A percentile compares a stretch with the other conserved stretches of the same genome.
These are phyloP conservation scores for Aureobasidium sp. DNA, from an alignment of 2,329 filamentous ascomycete species.

Conservation along the genomic window DNA sequence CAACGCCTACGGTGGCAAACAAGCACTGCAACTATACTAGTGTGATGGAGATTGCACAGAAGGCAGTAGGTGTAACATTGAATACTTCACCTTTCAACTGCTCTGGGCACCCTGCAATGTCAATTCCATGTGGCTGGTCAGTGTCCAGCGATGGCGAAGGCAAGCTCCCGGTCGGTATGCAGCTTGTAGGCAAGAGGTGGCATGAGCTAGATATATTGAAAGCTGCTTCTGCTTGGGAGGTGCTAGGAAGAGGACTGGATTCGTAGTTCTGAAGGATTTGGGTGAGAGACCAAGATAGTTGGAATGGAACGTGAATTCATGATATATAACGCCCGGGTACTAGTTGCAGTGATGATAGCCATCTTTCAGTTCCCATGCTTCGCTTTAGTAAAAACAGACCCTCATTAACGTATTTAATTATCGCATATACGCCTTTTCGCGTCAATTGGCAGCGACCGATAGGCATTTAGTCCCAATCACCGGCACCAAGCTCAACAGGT, in stretches of 20 bases:
- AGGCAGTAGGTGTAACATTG: constrained; percentile 35
- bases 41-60: constrained; percentile 31
- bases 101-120: constrained; percentile 45
- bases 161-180: constrained; percentile 32
- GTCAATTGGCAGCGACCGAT: background rate
- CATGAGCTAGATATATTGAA: constrained; percentile 30
- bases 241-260: constrained; percentile 21
- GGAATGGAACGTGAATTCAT: background rate
- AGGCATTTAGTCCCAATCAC: constrained; percentile 24
- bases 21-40: constrained; percentile 29
- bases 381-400: constrained; percentile 4
- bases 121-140: constrained; percentile 37
- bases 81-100: constrained; percentile 44
- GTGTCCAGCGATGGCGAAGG: constrained; percentile 21
- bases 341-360: background rate
- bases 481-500: constrained; percentile 30
- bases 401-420: background rate
- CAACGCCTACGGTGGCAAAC: constrained; percentile 40
- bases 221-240: constrained; percentile 31
- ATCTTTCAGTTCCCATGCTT: constrained; percentile 13
- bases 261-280: background rate
- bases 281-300: background rate
- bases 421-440: background rate
- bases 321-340: constrained; percentile 11
- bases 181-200: constrained; percentile 30